A percentile compares a stretch with the other conserved stretches of the same genome.
Conservation (phyloP, 1,284 basidiomycete genomes). For the Leccinum brunneo-olivaceum region DNA sequence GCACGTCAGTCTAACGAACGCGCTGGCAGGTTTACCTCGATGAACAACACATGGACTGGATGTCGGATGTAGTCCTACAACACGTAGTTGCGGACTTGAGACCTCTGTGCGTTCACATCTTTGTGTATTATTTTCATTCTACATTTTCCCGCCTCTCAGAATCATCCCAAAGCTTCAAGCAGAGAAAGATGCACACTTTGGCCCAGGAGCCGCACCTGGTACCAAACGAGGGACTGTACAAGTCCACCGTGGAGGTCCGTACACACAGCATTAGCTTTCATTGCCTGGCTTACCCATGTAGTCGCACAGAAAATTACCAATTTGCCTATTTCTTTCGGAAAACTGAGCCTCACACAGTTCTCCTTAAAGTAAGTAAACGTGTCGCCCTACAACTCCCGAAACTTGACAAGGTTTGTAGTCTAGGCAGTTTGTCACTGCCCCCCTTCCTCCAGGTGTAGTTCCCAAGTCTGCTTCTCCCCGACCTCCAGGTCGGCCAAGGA, state of each 20-base stretch:
- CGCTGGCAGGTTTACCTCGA: slow-evolving; percentile 62
- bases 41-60: slow-evolving; percentile 72
- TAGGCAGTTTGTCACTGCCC: slow-evolving; percentile 48
- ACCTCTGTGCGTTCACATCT: slow-evolving; percentile 45
- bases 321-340: slow-evolving; percentile 78
- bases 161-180: slow-evolving; percentile 59
- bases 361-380: slow-evolving; percentile 52
- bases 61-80: slow-evolving; percentile 67
- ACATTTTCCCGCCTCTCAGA: slow-evolving; percentile 31
- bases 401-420: slow-evolving; percentile 29
- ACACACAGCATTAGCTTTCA: background rate
- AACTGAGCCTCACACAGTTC: slow-evolving; percentile 63
- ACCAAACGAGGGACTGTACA: slow-evolving; percentile 60
- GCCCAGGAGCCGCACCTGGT: slow-evolving; percentile 34
- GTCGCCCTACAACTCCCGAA: slow-evolving; percentile 10
- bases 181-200: slow-evolving; percentile 44
- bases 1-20: slow-evolving; percentile 3
- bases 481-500: slow-evolving; percentile 11
- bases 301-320: slow-evolving; percentile 58
- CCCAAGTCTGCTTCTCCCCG: slow-evolving; percentile 2
- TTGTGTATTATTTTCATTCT: background rate
- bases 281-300: background rate
- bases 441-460: slow-evolving; percentile 22
- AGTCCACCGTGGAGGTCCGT: slow-evolving; percentile 66
- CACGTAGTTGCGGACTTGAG: slow-evolving; percentile 65